These are phyloP conservation scores for Trypanosoma congolense DNA, from an alignment of 208 protist species.

Conservation along the genomic window DNA sequence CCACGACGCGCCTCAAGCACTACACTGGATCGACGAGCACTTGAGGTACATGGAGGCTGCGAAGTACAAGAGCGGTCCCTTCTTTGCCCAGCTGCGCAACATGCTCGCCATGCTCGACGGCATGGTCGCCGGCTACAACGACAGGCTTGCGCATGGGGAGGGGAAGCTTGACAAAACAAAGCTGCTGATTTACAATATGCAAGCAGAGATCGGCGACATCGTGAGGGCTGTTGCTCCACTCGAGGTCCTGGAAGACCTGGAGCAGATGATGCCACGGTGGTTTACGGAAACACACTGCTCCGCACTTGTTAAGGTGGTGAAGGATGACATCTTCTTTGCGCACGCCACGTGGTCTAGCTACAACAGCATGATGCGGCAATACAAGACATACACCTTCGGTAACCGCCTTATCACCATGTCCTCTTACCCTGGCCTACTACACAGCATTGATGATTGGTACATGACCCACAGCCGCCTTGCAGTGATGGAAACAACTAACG, in stretches of 20 bases:
- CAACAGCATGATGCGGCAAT: constrained; percentile 50
- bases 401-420: constrained; percentile 47
- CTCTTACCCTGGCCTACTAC: constrained; percentile 62
- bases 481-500: constrained; percentile 69
- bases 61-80: neutral
- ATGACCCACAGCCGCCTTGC: constrained; percentile 51
- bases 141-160: neutral
- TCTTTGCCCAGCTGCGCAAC: constrained; percentile 18
- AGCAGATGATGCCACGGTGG: constrained; percentile 13
- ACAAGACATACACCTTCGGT: constrained; percentile 52
- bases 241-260: constrained; percentile 5
- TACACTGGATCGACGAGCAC: constrained; percentile 21
- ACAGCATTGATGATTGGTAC: constrained; percentile 90
- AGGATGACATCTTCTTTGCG: constrained; percentile 47
- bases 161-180: constrained; percentile 9
- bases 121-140: constrained; percentile 34
- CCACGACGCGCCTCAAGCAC: neutral
- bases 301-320: constrained; percentile 46
- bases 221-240: constrained; percentile 1
- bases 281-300: constrained; percentile 44
- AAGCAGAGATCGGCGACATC: constrained; percentile 34
- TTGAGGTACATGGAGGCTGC: constrained; percentile 14
- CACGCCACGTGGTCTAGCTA: constrained; percentile 48
- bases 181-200: constrained; percentile 34
- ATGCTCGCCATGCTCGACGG: constrained; percentile 24